Evolutionary conservation across 2,329 filamentous ascomycete species (phyloP).

Genomic region (Penicillium oxalicum): DNA sequence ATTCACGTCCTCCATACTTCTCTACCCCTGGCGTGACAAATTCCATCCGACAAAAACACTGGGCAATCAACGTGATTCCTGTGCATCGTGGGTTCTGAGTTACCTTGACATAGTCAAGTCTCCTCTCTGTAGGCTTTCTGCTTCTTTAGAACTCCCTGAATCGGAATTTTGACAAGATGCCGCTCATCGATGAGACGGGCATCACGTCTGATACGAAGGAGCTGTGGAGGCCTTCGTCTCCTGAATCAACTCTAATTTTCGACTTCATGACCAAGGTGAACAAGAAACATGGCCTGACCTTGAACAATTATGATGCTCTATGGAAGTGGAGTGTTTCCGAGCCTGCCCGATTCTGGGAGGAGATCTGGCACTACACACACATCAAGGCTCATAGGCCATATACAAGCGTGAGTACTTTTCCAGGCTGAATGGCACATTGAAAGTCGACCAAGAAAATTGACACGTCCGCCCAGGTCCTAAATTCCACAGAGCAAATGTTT

Average conservation of each 20-base stretch:
- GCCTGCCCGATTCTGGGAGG: constrained; percentile 72
- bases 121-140: no score
- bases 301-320: constrained; percentile 66
- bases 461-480: constrained; percentile 54
- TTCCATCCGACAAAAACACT: no score
- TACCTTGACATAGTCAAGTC: no score
- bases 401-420: constrained; percentile 26
- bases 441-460: not conserved
- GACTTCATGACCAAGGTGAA: constrained; percentile 66
- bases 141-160: no score
- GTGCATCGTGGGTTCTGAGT: no score
- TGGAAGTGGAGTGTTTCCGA: constrained; percentile 80
- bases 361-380: constrained; percentile 77
- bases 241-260: constrained; percentile 63
- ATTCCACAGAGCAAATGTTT: constrained; percentile 65
- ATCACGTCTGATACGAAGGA: constrained; percentile 31
- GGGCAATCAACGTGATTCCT: no score
- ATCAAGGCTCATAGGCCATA: constrained; percentile 62
- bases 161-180: constrained; percentile 6
- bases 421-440: not conserved
- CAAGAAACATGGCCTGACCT: constrained; percentile 56
- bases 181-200: constrained; percentile 15
- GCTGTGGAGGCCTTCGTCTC: constrained; percentile 67
- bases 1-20: not conserved
- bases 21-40: not conserved